Base-by-base conservation (phyloP, 2,329 filamentous ascomycete genomes). In the Venturia carpophila region DNA sequence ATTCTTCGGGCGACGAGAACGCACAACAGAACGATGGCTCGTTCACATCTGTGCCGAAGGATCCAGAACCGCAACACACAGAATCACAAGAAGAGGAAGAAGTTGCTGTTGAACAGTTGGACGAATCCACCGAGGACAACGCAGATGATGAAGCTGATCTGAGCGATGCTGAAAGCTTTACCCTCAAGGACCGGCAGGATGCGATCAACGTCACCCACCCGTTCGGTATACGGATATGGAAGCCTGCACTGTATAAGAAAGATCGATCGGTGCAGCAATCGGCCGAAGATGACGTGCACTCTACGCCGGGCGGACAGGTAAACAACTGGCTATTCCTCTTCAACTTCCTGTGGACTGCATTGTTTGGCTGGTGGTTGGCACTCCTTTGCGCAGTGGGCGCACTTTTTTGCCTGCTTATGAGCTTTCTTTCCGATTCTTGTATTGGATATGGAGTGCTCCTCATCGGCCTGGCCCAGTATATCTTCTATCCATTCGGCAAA, bases 191-290 rank as follows among this genome's bases (percentile, higher is more conserved):
- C 75, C 87, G 94, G 65, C 94, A 99, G 77, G 87, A 96, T 74
- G 94, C 94, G 69, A 99, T 99, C 81, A 99, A 99, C 78, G 89
- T 96, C 75, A 99, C 94, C 0, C 94, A 99, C 80, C 94, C 94
- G 0, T 99, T 99, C 71, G 94, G 94, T 81, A 97, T 99, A 74
- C 87, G 95, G 74, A 91, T 99, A 68, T 99, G 94, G 94, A 99
- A 99, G 76, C 94, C 94, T 55, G 95, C 94, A 1, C 77, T 99
- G 68, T 99, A 99, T 83, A 99, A 99, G 78, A 99, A 99, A 77
- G 88, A 89, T 71, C 87, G 94, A 65, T 99, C 94, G 0, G 95
- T 99, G 45, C 92, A 97, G 75, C 94, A 95, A 76, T 96, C 88
- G 60, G 94, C 94, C 6, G 93, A 97, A 77, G 92, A 90, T 17